Evolutionary conservation across 163 green algal genomes (phyloP).

Genomic region (Scenedesmus sp.): DNA sequence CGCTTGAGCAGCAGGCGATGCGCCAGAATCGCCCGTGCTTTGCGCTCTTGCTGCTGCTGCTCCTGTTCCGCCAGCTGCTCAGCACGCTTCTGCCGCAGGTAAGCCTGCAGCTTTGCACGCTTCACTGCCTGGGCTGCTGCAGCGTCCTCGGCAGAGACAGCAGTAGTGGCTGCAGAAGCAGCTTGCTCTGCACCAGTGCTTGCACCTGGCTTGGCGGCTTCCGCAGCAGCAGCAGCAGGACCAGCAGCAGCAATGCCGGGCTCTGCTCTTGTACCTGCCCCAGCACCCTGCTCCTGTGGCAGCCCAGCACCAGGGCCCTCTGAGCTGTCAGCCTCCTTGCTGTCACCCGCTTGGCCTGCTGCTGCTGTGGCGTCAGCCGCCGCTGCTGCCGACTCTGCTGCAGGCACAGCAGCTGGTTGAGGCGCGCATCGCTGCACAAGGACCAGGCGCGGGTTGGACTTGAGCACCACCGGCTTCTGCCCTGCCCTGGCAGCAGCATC

Average conservation of each 20-base stretch:
- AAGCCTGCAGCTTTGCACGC: constrained; percentile 40
- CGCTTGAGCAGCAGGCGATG: constrained; percentile 50
- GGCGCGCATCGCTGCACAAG: not conserved
- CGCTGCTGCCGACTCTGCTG: constrained; percentile 2
- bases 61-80: constrained; percentile 42
- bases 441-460: constrained; percentile 28
- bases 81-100: constrained; percentile 43
- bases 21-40: constrained; percentile 47
- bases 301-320: not conserved
- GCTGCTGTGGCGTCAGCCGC: not conserved
- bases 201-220: not conserved
- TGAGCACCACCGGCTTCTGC: constrained; percentile 21
- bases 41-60: constrained; percentile 45
- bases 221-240: not conserved
- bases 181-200: not conserved
- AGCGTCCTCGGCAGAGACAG: not conserved
- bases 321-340: not conserved
- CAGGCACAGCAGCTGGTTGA: not conserved
- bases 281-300: not conserved
- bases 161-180: constrained; percentile 1
- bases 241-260: not conserved
- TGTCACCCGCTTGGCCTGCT: not conserved
- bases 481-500: not conserved
- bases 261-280: not conserved
- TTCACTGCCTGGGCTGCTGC: constrained; percentile 10